These are phyloP conservation scores for Coniophora puteana DNA, from an alignment of 1,284 basidiomycete genomes.

Conservation along the genomic window DNA sequence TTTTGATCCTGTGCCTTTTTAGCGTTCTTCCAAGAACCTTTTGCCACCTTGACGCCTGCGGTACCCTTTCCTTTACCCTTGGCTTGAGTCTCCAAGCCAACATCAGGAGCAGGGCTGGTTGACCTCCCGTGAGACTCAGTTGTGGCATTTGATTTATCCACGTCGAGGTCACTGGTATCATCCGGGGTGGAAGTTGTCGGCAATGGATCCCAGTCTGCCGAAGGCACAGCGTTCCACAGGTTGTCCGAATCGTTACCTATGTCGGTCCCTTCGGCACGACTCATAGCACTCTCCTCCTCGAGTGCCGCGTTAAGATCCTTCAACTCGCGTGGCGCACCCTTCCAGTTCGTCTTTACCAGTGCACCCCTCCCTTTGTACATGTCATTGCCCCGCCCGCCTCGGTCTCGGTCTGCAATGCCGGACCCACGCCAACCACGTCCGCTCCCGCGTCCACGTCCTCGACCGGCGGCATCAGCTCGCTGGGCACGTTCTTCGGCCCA, in stretches of 20 bases:
- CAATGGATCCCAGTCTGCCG: neutral
- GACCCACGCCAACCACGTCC: constrained; percentile 6
- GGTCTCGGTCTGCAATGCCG: neutral
- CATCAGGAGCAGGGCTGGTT: too few species aligned
- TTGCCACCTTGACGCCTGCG: too few species aligned
- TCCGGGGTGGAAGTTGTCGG: too few species aligned
- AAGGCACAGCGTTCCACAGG: neutral
- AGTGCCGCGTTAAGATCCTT: constrained; percentile 20
- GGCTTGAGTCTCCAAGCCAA: too few species aligned
- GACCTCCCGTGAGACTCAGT: too few species aligned
- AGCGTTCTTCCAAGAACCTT: too few species aligned
- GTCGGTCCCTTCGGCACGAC: too few species aligned
- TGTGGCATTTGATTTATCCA: too few species aligned
- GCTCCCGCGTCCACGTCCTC: constrained; percentile 10
- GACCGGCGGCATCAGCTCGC: constrained; percentile 18
- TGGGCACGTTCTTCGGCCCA: constrained; percentile 13
- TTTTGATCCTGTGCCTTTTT: constrained; percentile 8
- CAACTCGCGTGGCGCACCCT: constrained; percentile 24
- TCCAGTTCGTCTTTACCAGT: constrained; percentile 28
- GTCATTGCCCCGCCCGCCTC: constrained; percentile 13
- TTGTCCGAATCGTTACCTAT: too few species aligned
- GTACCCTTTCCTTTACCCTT: too few species aligned
- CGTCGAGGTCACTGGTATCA: too few species aligned
- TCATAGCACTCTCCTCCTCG: constrained; percentile 23
- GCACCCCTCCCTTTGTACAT: constrained; percentile 29